Conservation (phyloP, 768 basidiomycete genomes). For the Harrya chromipes region DNA sequence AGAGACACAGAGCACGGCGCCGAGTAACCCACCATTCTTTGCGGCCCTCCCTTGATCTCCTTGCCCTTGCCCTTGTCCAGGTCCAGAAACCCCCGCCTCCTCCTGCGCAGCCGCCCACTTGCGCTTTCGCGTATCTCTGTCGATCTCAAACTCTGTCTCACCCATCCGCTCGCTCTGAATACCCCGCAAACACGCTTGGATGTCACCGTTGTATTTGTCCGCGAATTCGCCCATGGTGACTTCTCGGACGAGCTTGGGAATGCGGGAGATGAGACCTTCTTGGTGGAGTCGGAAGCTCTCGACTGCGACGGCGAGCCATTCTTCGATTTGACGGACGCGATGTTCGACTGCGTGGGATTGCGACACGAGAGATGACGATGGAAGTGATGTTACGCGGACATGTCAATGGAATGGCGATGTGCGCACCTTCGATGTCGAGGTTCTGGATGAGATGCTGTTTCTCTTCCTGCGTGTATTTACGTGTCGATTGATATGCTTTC, state of each 20-base stretch:
- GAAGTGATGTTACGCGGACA: too few species aligned
- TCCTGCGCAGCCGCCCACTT: slow-evolving; percentile 71
- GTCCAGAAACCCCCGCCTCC: slow-evolving; percentile 44
- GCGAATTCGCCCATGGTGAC: slow-evolving; percentile 78
- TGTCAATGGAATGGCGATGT: neutral
- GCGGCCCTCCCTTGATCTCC: slow-evolving; percentile 36
- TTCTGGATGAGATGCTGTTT: slow-evolving; percentile 74
- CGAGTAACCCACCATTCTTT: slow-evolving; percentile 55
- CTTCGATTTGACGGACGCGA: slow-evolving; percentile 68
- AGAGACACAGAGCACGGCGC: neutral
- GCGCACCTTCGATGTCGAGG: slow-evolving; percentile 74
- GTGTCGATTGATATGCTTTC: slow-evolving; percentile 18
- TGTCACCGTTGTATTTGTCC: slow-evolving; percentile 72
- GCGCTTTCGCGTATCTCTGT: slow-evolving; percentile 66
- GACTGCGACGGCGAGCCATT: slow-evolving; percentile 70
- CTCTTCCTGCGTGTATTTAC: slow-evolving; percentile 59
- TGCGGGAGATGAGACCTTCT: slow-evolving; percentile 68
- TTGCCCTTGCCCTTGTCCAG: slow-evolving; percentile 9
- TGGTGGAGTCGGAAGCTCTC: slow-evolving; percentile 74
- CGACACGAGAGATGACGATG: too few species aligned
- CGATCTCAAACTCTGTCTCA: slow-evolving; percentile 54
- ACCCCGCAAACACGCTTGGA: slow-evolving; percentile 67
- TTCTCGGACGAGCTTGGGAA: slow-evolving; percentile 68
- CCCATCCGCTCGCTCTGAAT: slow-evolving; percentile 62
- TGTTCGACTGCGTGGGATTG: slow-evolving; percentile 53